These are phyloP conservation scores for Paraconiothyrium sp. DNA, from an alignment of 2,329 filamentous ascomycete genomes.

Conservation along the genomic window DNA sequence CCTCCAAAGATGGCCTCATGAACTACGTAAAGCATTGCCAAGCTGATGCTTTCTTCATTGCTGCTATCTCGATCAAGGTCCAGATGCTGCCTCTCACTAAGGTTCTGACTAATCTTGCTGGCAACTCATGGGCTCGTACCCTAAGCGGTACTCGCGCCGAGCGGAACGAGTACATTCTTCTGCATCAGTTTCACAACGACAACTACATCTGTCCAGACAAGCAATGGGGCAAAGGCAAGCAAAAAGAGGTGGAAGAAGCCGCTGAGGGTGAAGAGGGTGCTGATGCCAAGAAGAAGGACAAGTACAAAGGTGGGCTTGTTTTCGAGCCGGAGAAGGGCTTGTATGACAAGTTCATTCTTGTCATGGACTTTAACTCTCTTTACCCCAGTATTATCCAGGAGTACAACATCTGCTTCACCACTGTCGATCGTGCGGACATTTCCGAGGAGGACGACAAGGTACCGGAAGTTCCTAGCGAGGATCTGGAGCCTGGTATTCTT, in stretches of 20 bases:
- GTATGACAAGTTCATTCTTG: constrained; percentile 97
- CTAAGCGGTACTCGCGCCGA: constrained; percentile 95
- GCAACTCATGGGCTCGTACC: constrained; percentile 97
- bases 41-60: constrained; percentile 94
- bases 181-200: constrained; percentile 95
- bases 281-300: constrained; percentile 96
- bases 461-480: constrained; percentile 79
- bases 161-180: constrained; percentile 97
- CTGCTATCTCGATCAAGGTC: constrained; percentile 85
- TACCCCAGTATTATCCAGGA: constrained; percentile 99
- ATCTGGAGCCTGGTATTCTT: constrained; percentile 83
- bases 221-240: constrained; percentile 78
- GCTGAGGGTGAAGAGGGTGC: constrained; percentile 73
- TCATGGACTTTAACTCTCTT: constrained; percentile 99
- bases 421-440: constrained; percentile 79
- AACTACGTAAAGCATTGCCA: constrained; percentile 95
- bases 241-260: constrained; percentile 75
- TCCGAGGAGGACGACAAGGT: constrained; percentile 86
- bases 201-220: constrained; percentile 99
- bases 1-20: constrained; percentile 83
- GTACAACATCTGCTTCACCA: constrained; percentile 99
- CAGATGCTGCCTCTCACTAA: constrained; percentile 95
- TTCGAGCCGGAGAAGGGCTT: constrained; percentile 98
- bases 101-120: constrained; percentile 93
- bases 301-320: constrained; percentile 97